Base-by-base conservation (phyloP, 2,329 filamentous ascomycete species). In the Fusarium domesticum region DNA sequence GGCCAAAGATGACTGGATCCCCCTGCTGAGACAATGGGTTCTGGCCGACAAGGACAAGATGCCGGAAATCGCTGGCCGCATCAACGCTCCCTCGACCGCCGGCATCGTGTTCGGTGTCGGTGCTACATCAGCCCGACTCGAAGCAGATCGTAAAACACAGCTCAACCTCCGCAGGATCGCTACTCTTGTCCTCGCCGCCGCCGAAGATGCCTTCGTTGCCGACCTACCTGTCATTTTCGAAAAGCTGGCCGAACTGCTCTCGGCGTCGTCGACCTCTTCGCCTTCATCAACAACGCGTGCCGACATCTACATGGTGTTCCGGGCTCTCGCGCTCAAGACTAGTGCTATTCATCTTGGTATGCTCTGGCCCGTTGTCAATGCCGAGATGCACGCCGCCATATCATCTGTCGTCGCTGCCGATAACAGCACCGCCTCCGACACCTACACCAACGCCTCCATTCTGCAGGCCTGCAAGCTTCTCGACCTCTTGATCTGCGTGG, bases 31-130 rank as follows among this genome's bases (percentile, higher is more conserved):
- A 31, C 89, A 96, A 63, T 96, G 91, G 87, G 78, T 83, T 4
- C 70, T 91, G 12, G 81, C 81, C 14, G 93, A 98, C 65, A 96
- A 95, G 68, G 91, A 96, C 43, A 83, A 87, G 36, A 78, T 98
- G 69, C 74, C 84, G 0, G 93, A 98, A 50, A 73, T 96, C 4
- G 69, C 97, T 7, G 75, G 80, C 30, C 85, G 89, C 16, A 79
- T 98, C 50, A 84, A 84, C 6, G 80, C 91, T 4, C 93, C 93
- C 6, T 89, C 91, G 1, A 92, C 91, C 12, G 93, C 95, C 0
- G 93, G 93, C 7, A 95, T 98, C 56, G 92, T 98, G 64, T 98
- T 98, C 61, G 93, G 93, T n/a, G 93, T 98, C 1, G 95, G 95
- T 10, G 93, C 93, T 6, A 90, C 89, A 17, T 95, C 91, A 34